Conservation (phyloP, 257 asterid genomes). For the Nicotiana tomentosiformis region DNA sequence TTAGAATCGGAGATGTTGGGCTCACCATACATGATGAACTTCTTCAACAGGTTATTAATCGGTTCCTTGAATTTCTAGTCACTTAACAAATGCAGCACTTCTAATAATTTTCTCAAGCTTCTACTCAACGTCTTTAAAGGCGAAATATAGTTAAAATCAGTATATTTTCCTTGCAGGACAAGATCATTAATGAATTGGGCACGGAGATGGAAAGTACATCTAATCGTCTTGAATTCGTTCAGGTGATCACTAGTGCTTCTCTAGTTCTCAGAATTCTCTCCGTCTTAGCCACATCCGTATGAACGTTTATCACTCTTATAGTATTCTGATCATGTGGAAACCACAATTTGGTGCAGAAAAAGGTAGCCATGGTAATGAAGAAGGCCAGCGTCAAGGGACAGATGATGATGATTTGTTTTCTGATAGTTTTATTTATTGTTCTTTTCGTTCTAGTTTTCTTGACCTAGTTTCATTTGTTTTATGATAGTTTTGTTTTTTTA, state of each 20-base stretch:
- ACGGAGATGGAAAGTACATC: constrained; percentile 95
- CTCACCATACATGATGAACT: constrained; percentile 98
- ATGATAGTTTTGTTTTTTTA: background rate
- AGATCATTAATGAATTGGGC: constrained; percentile 72
- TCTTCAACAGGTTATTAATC: constrained; percentile 60
- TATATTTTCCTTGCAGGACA: constrained; percentile 50
- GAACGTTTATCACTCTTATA: background rate
- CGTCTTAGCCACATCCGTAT: background rate
- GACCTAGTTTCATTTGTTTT: constrained; percentile 30
- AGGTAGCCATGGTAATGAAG: constrained; percentile 89
- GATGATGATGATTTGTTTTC: constrained; percentile 76
- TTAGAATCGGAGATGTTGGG: constrained; percentile 92
- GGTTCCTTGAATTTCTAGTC: background rate
- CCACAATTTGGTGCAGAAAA: constrained; percentile 53
- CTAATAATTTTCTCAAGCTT: background rate
- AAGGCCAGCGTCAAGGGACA: constrained; percentile 97
- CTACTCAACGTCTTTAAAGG: background rate
- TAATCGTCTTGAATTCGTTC: constrained; percentile 95
- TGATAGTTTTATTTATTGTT: constrained; percentile 65
- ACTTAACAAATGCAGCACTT: background rate
- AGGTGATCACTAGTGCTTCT: constrained; percentile 36
- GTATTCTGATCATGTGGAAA: background rate
- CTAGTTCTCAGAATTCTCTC: background rate
- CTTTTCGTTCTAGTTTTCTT: constrained; percentile 85
- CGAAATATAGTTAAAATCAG: background rate